Evolutionary conservation across 176 grass and related monocot genomes (phyloP).

Genomic region (Hyparrhenia diplandra): DNA sequence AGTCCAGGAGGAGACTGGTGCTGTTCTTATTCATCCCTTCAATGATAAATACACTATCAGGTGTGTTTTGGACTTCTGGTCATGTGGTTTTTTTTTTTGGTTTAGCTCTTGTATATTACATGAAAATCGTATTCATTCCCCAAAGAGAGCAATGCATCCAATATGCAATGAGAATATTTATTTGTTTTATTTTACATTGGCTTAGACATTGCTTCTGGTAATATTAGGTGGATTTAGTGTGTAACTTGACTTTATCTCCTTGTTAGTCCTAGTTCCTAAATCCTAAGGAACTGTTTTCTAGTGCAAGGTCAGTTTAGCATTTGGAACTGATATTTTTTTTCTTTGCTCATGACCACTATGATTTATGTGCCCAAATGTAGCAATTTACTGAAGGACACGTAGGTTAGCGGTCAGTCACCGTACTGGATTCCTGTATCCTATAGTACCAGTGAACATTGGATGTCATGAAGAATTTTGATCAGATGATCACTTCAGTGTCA

Average conservation of each 20-base stretch:
- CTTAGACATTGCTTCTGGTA: not conserved
- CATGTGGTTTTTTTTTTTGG: not conserved
- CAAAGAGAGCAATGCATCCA: not conserved
- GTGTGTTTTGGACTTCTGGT: slow-evolving; percentile 26
- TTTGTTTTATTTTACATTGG: not conserved
- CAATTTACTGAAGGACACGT: not conserved
- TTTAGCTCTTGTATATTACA: not conserved
- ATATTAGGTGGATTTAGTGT: not conserved
- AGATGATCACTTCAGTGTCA: not conserved
- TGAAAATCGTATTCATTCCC: not conserved
- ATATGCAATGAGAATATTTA: not conserved
- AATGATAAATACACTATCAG: slow-evolving; percentile 86
- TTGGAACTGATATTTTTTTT: not conserved
- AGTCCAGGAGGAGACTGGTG: slow-evolving; percentile 80
- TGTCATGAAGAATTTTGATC: not conserved
- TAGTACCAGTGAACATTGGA: not conserved
- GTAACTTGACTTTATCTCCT: not conserved
- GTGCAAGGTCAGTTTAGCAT: not conserved
- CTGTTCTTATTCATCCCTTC: slow-evolving; percentile 85
- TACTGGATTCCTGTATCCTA: not conserved
- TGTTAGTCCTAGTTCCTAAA: not conserved
- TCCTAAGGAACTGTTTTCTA: too few relatives aligned
- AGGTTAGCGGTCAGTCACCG: not conserved
- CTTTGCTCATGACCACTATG: not conserved
- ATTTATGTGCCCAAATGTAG: not conserved